Percentiles rank a stretch among this genome's conserved stretches.
These are phyloP conservation scores for Hymenoscyphus occultus DNA, from an alignment of 2,329 filamentous ascomycete species.

Conservation along the genomic window DNA sequence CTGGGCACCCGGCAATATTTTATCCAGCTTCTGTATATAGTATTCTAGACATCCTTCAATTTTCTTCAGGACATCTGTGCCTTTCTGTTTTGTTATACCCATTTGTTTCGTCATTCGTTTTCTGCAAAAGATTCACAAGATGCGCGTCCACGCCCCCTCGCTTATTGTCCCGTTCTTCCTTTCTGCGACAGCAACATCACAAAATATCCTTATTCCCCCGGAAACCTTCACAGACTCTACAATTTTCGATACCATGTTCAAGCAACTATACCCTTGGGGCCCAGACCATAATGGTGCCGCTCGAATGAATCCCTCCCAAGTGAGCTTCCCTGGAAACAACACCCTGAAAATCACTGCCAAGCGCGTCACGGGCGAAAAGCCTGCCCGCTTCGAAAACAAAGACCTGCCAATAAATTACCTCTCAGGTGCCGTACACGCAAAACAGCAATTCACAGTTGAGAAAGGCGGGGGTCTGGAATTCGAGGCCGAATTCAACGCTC, in stretches of 20 bases:
- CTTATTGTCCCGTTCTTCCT: not conserved
- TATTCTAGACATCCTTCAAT: not conserved
- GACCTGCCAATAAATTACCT: conserved; percentile 48
- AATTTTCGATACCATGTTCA: conserved; percentile 45
- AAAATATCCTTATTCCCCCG: not conserved
- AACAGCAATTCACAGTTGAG: conserved; percentile 41
- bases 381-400: conserved; percentile 32
- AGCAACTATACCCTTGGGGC: conserved; percentile 55
- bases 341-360: conserved; percentile 22
- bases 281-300: conserved; percentile 56
- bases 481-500: conserved; percentile 40
- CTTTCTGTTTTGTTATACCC: not conserved
- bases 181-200: not conserved
- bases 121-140: not conserved
- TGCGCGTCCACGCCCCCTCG: not conserved
- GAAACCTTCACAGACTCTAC: conserved; percentile 19
- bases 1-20: not conserved
- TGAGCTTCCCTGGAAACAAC: conserved; percentile 36
- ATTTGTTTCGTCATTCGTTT: not conserved
- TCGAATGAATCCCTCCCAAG: conserved; percentile 49
- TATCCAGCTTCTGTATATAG: not conserved
- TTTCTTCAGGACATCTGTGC: not conserved
- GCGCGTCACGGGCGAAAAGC: conserved; percentile 24
- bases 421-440: conserved; percentile 42
- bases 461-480: conserved; percentile 41